These are phyloP conservation scores for Brassica hybrid DNA, from an alignment of 441 rosid species.

Conservation along the genomic window DNA sequence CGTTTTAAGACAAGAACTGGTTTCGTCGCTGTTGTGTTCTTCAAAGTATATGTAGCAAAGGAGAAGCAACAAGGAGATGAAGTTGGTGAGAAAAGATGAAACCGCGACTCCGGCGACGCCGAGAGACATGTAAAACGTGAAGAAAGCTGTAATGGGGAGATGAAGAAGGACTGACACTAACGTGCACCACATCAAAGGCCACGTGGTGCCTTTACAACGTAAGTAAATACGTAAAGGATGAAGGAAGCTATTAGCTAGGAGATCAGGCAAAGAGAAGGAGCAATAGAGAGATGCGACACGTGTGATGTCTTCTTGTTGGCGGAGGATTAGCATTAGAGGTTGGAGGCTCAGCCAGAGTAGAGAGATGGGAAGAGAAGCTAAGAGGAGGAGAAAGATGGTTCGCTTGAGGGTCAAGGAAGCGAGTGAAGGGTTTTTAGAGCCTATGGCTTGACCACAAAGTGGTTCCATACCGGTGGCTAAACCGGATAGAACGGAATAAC, in stretches of 20 bases:
- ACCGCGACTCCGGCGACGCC: constrained; percentile 85
- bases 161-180: constrained; percentile 59
- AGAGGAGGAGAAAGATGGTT: constrained; percentile 63
- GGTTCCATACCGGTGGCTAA: constrained; percentile 93
- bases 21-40: too few relatives aligned
- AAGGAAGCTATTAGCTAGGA: constrained; percentile 70
- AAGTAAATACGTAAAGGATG: constrained; percentile 83
- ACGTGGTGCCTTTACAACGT: constrained; percentile 79
- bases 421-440: constrained; percentile 62
- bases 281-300: constrained; percentile 74
- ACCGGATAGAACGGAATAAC: constrained; percentile 88
- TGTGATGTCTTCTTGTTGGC: constrained; percentile 67
- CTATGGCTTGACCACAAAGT: constrained; percentile 82
- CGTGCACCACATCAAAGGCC: constrained; percentile 92
- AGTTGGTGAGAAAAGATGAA: constrained; percentile 65
- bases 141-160: constrained; percentile 57
- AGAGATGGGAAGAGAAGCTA: constrained; percentile 66
- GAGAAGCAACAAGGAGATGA: constrained; percentile 64
- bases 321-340: constrained; percentile 68
- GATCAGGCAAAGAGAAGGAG: constrained; percentile 73
- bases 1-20: too few relatives aligned
- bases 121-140: constrained; percentile 58
- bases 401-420: constrained; percentile 61
- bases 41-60: constrained; percentile 47
- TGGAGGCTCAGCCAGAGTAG: constrained; percentile 74